Conservation (phyloP, 495 filamentous ascomycete species). For the Copromyces sp. region DNA sequence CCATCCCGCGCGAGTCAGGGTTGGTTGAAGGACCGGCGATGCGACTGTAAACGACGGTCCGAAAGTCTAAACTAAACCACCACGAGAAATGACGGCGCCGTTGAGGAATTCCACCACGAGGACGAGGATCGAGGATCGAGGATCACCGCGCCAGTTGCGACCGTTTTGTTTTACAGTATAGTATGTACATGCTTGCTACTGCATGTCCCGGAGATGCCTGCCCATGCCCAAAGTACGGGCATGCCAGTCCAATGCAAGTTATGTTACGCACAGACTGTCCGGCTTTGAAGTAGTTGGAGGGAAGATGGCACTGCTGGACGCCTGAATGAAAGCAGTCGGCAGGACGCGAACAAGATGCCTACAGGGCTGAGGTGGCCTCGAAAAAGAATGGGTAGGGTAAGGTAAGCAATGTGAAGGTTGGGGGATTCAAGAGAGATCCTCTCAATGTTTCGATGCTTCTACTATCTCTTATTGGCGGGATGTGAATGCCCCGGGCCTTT, state of each 20-base stretch:
- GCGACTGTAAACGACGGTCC: not conserved
- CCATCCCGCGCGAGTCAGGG: not conserved
- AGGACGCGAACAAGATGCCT: not conserved
- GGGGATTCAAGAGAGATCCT: not conserved
- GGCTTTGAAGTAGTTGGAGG: not conserved
- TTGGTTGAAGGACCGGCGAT: not conserved
- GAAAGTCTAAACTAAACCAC: not conserved
- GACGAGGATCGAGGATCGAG: not conserved
- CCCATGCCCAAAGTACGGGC: not conserved
- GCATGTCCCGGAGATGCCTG: not conserved
- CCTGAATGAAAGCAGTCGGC: not conserved
- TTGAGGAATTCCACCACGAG: not conserved
- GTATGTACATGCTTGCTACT: not conserved
- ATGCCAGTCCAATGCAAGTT: not conserved
- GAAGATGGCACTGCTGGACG: not conserved
- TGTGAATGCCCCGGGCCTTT: not conserved
- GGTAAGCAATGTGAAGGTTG: not conserved
- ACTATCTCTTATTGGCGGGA: not conserved
- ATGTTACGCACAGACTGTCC: not conserved
- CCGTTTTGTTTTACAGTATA: not conserved
- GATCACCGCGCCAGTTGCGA: not conserved
- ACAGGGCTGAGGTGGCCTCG: not conserved
- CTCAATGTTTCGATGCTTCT: not conserved
- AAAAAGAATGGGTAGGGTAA: not conserved
- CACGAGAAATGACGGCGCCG: not conserved